phyloP scores from a whole-genome alignment of 257 asterid species.

The Osmanthus fragrans region DNA sequence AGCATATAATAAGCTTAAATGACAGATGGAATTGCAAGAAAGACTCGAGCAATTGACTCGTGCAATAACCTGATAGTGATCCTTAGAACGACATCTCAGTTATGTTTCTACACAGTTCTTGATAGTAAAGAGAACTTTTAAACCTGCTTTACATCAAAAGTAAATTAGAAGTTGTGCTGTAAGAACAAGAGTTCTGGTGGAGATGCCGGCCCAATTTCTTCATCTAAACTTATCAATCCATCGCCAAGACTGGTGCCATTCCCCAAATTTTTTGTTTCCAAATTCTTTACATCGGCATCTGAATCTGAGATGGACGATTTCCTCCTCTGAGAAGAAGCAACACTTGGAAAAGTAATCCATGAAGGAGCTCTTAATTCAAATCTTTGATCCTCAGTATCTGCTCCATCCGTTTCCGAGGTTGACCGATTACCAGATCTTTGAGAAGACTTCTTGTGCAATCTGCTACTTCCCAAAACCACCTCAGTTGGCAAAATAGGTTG shows the following conservation, averaged over 20 bases:
- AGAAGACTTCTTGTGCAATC: constrained; percentile 84
- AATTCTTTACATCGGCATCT: constrained; percentile 63
- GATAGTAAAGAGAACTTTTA: not conserved
- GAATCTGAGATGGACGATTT: constrained; percentile 78
- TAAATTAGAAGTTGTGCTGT: constrained; percentile 77
- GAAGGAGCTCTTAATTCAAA: constrained; percentile 83
- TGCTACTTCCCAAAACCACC: constrained; percentile 85
- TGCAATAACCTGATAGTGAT: not conserved
- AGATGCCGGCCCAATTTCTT: constrained; percentile 92
- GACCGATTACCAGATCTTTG: constrained; percentile 72
- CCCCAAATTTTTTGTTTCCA: constrained; percentile 47
- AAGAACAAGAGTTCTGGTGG: constrained; percentile 81
- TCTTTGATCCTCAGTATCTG: constrained; percentile 70
- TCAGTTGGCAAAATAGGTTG: constrained; percentile 92
- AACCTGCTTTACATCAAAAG: not conserved
- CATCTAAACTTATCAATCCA: constrained; percentile 65
- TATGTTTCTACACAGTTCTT: not conserved
- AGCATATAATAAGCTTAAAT: constrained; percentile 2
- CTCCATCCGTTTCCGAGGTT: constrained; percentile 73
- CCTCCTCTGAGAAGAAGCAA: constrained; percentile 88
- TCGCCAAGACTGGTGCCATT: constrained; percentile 47
- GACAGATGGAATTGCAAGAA: not conserved
- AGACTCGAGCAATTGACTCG: not conserved
- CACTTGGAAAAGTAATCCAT: constrained; percentile 91
- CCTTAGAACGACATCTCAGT: not conserved